Percentiles rank a stretch among this genome's conserved stretches.
Conservation (phyloP, 768 basidiomycete genomes). For the Auriculariales sp. region DNA sequence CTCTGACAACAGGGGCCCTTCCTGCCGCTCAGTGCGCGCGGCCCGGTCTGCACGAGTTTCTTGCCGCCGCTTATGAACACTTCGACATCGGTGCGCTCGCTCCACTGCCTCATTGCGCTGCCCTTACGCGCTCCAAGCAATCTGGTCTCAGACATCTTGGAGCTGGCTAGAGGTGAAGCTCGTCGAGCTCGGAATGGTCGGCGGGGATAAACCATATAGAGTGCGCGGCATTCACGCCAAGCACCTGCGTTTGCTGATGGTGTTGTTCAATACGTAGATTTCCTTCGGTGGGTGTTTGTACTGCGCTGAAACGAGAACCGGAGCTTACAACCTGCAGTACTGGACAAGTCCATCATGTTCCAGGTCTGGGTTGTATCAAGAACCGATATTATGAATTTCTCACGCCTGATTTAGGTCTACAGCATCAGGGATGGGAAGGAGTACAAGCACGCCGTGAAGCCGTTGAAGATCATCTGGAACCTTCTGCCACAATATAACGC, state of each 20-base stretch:
- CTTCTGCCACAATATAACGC: conserved; percentile 65
- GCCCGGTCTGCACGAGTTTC: conserved; percentile 71
- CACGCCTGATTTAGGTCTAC: too few species aligned
- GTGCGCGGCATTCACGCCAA: conserved; percentile 18
- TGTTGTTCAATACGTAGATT: conserved; percentile 30
- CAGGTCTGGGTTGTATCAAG: too few species aligned
- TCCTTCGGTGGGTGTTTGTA: conserved; percentile 37
- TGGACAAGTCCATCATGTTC: conserved; percentile 85
- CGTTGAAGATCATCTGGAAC: conserved; percentile 77
- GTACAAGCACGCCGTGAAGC: conserved; percentile 70
- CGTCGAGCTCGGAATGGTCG: conserved; percentile 75
- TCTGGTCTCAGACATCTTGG: conserved; percentile 77
- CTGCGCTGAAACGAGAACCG: conserved; percentile 3
- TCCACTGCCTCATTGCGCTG: background rate
- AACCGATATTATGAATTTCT: too few species aligned
- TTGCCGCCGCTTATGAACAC: conserved; percentile 62
- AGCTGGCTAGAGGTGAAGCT: conserved; percentile 81
- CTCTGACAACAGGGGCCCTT: conserved; percentile 64
- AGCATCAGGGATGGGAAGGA: conserved; percentile 55
- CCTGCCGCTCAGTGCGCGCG: conserved; percentile 64
- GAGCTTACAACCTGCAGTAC: conserved; percentile 27
- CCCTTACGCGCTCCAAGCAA: background rate
- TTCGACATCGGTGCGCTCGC: conserved; percentile 64
- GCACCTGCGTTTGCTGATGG: background rate
- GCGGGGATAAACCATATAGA: conserved; percentile 53